Evolutionary conservation across 176 grass and related monocot species (phyloP), one percentile per base, ranked within the genome.

Genomic region (Elymus sibiricus): DNA sequence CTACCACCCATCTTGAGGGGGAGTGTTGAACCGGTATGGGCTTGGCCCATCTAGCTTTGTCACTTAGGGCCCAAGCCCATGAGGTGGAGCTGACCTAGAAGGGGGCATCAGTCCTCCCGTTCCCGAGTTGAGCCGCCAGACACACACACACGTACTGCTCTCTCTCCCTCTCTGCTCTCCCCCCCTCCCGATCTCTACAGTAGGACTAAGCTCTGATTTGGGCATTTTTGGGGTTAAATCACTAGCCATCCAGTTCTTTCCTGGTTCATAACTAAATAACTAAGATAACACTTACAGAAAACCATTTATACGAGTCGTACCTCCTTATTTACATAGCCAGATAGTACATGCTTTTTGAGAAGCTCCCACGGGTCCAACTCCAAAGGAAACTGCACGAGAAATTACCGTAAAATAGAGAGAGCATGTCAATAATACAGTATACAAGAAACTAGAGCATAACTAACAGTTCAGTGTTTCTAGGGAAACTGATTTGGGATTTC

Each of bases 281-380:
- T 39, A 85, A 35, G 39, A 56, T 19, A 61, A 37, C 47, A 47
- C 9, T 35, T 31, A 62, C 7, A 80, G 44, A 70, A 76, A 35
- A 59, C 22, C 11, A 90, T 86, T 73, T 46, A 74, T 86, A 44
- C 73, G 24, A 83, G 55, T 31, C 37, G 29, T 91, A 98, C 95
- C 95, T 95, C 89, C 79, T 92, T 94, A 82, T 91, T 90, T 67
- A 86, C 62, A 74, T 98, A 98, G 81, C 95, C 93, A 84, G 95
- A 95, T 13, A 98, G 90, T 26, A 92, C 86, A 80, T 95, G 90
- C 63, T 94, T 95, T 59, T 94, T 90, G 74, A 98, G 91, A 87
- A 90, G 86, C 88, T 83, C 90, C 95, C 95, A 98, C 43, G 93
- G 85, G 74, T 98, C 87, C 77, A 98, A 85, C 76, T 95, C 95